Percentiles rank a stretch among this genome's conserved stretches.
phyloP scores from a whole-genome alignment of 148 eudicot genomes.

The Chenopodium quinoa region DNA sequence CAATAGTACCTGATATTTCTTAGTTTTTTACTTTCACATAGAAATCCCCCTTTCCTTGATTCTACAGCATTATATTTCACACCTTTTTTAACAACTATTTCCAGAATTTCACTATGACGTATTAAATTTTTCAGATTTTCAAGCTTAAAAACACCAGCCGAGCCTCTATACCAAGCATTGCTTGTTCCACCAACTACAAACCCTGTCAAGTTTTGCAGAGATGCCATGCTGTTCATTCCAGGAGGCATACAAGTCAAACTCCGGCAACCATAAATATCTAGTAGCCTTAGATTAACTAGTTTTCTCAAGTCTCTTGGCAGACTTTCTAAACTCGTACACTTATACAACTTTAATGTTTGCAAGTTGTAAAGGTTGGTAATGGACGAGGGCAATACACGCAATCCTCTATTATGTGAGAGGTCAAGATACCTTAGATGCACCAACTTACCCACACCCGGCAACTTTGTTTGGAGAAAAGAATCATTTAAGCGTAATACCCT shows the following conservation, averaged over 20 bases:
- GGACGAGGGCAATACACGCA: background rate
- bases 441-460: background rate
- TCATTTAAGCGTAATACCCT: background rate
- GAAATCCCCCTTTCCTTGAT: background rate
- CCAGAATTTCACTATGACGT: background rate
- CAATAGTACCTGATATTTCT: background rate
- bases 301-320: too few relatives aligned
- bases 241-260: background rate
- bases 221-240: background rate
- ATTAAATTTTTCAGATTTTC: background rate
- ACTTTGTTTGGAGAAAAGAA: accelerated
- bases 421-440: slow-evolving; percentile 18
- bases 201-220: background rate
- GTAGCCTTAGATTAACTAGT: too few relatives aligned
- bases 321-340: accelerated
- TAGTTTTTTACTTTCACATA: background rate
- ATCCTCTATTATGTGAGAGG: background rate
- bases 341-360: too few relatives aligned
- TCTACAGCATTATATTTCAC: background rate
- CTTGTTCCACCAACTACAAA: background rate
- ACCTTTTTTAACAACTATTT: background rate
- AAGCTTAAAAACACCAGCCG: background rate
- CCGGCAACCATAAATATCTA: too few relatives aligned
- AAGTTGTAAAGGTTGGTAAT: slow-evolving; percentile 8
- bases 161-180: too few relatives aligned